Evolutionary conservation across 495 filamentous ascomycete species (phyloP).

Genomic region (Tirmania nivea): DNA sequence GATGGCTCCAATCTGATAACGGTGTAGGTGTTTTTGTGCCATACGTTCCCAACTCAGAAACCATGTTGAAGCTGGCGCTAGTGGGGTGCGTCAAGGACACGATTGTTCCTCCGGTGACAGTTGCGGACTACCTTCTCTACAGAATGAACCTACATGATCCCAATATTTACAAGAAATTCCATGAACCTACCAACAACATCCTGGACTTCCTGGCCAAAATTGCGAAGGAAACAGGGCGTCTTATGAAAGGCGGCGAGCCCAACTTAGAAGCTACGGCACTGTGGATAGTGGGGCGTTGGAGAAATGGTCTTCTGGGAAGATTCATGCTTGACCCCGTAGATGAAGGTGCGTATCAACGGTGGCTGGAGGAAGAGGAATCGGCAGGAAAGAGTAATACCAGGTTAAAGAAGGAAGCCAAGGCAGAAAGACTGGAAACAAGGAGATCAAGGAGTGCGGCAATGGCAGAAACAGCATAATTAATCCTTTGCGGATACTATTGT

Average conservation of each 20-base stretch:
- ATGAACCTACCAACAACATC: conserved; percentile 63
- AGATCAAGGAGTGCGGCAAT: conserved; percentile 24
- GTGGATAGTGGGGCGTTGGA: conserved; percentile 70
- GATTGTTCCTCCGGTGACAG: conserved; percentile 45
- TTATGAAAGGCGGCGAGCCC: conserved; percentile 50
- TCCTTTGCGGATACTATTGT: background rate
- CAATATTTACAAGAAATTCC: conserved; percentile 37
- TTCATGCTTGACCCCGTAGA: conserved; percentile 64
- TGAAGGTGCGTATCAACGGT: conserved; percentile 29
- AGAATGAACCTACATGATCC: conserved; percentile 43
- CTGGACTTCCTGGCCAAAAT: conserved; percentile 41
- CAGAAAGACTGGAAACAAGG: conserved; percentile 24
- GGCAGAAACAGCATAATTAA: background rate
- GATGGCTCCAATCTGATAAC: background rate
- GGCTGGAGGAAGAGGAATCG: conserved; percentile 22
- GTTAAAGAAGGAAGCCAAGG: conserved; percentile 23
- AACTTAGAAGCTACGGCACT: conserved; percentile 54
- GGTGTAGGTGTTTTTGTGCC: conserved; percentile 64
- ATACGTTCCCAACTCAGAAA: conserved; percentile 59
- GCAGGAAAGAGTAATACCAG: conserved; percentile 18
- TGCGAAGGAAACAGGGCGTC: conserved; percentile 49
- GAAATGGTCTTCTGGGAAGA: conserved; percentile 48
- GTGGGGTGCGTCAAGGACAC: conserved; percentile 82
- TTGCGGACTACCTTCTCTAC: conserved; percentile 81
- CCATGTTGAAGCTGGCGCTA: conserved; percentile 81